These are phyloP conservation scores for Spathaspora sp. DNA, from an alignment of 805 yeast genomes.

Conservation along the genomic window DNA sequence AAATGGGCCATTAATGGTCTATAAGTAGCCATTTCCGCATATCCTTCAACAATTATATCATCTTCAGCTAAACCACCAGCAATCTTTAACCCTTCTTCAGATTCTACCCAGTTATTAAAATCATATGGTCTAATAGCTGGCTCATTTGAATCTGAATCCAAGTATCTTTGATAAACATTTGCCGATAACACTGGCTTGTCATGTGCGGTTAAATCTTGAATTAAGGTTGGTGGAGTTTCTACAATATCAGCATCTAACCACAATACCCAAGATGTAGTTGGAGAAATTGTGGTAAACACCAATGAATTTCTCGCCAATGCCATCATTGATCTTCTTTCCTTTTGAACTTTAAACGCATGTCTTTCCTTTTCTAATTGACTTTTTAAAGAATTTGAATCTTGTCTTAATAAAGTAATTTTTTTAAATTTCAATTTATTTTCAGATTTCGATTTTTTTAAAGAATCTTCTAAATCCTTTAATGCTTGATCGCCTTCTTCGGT, in stretches of 20 bases:
- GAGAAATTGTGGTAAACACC: conserved; percentile 82
- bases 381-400: conserved; percentile 75
- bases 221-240: conserved; percentile 78
- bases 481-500: conserved; percentile 79
- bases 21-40: conserved; percentile 88
- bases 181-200: conserved; percentile 88
- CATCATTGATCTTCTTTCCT: conserved; percentile 86
- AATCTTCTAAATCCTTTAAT: conserved; percentile 65
- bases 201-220: conserved; percentile 84
- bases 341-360: conserved; percentile 83
- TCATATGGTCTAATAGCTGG: conserved; percentile 81
- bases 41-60: conserved; percentile 93
- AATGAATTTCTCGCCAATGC: conserved; percentile 92
- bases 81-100: conserved; percentile 71
- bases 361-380: conserved; percentile 82
- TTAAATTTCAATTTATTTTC: conserved; percentile 62
- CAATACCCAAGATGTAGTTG: conserved; percentile 89
- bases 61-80: conserved; percentile 76
- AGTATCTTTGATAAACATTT: conserved; percentile 85
- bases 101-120: conserved; percentile 92
- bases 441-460: conserved; percentile 69
- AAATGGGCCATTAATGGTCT: conserved; percentile 92
- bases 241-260: conserved; percentile 96
- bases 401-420: conserved; percentile 84
- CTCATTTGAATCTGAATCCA: conserved; percentile 52